A percentile compares a stretch with the other conserved stretches of the same genome.
These are phyloP conservation scores for Vicia villosa DNA, from an alignment of 306 rosid species.

Conservation along the genomic window DNA sequence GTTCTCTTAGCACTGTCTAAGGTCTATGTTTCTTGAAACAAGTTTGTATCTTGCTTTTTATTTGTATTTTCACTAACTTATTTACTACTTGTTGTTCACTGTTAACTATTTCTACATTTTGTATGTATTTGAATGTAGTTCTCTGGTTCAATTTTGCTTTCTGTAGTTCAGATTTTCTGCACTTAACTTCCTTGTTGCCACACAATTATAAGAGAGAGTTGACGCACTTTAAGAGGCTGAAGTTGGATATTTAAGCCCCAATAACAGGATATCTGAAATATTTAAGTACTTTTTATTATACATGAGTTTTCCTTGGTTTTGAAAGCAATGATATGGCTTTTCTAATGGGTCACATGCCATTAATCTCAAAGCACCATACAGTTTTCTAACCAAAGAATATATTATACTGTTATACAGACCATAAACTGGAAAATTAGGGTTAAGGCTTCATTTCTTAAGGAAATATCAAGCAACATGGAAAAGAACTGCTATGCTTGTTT, in stretches of 20 bases:
- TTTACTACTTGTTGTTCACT: constrained; percentile 1
- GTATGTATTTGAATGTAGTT: constrained; percentile 15
- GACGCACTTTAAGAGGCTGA: constrained; percentile 20
- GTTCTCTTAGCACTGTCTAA: constrained; percentile 2
- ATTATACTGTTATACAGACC: constrained; percentile 20
- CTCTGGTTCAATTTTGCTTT: constrained; percentile 11
- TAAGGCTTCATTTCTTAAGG: not conserved
- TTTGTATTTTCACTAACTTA: constrained; percentile 21
- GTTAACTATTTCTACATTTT: constrained; percentile 25
- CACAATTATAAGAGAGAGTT: not conserved
- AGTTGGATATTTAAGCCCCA: constrained; percentile 21
- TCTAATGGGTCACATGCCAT: not conserved
- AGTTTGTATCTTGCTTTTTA: constrained; percentile 23
- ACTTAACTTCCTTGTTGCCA: not conserved
- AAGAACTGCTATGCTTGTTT: constrained; percentile 15
- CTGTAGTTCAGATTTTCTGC: constrained; percentile 10
- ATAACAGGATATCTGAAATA: constrained; percentile 18
- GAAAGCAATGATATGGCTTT: constrained; percentile 5
- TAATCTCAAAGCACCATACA: constrained; percentile 10
- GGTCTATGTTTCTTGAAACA: constrained; percentile 24
- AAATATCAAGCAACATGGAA: constrained; percentile 14
- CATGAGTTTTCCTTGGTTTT: constrained; percentile 11
- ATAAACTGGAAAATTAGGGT: constrained; percentile 10
- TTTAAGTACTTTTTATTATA: not conserved
- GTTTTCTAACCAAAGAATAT: constrained; percentile 5